A percentile compares a stretch with the other conserved stretches of the same genome.
These are phyloP conservation scores for Yamadazyma sp. DNA, from an alignment of 1,139 yeast genomes.

Conservation along the genomic window DNA sequence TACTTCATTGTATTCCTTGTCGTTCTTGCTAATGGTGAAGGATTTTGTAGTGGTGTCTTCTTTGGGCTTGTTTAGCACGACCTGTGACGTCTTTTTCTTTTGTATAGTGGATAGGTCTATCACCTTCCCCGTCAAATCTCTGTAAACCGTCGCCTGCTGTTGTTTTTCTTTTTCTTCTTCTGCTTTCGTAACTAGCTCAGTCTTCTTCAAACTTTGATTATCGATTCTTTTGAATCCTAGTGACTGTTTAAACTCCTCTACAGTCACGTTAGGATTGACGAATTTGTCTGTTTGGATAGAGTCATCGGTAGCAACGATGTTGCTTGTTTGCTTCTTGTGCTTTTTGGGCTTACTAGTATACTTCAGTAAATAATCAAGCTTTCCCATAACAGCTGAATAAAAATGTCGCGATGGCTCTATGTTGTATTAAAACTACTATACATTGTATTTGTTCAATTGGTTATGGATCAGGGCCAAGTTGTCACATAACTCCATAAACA, in stretches of 20 bases:
- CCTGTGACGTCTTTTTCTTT: constrained; percentile 8
- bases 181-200: no score
- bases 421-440: no score
- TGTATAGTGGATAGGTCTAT: constrained; percentile 27
- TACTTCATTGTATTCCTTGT: constrained; percentile 35
- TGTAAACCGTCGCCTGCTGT: constrained; percentile 30
- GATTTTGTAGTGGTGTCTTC: constrained; percentile 20
- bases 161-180: background rate
- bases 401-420: background rate
- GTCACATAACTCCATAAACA: constrained; percentile 91
- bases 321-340: constrained; percentile 12
- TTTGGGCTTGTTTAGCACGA: constrained; percentile 5
- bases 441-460: constrained; percentile 29
- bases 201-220: constrained; percentile 9
- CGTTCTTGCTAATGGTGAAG: constrained; percentile 33
- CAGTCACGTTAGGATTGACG: constrained; percentile 20
- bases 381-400: constrained; percentile 10
- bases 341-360: constrained; percentile 16
- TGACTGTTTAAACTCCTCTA: constrained; percentile 31
- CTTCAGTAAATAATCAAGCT: constrained; percentile 20
- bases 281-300: constrained; percentile 2
- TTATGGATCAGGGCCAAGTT: constrained; percentile 87
- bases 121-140: constrained; percentile 41
- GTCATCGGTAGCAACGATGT: constrained; percentile 14
- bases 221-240: constrained; percentile 44